Evolutionary conservation across 2,329 filamentous ascomycete genomes (phyloP).

Genomic region (Trichothecium sympodiale): DNA sequence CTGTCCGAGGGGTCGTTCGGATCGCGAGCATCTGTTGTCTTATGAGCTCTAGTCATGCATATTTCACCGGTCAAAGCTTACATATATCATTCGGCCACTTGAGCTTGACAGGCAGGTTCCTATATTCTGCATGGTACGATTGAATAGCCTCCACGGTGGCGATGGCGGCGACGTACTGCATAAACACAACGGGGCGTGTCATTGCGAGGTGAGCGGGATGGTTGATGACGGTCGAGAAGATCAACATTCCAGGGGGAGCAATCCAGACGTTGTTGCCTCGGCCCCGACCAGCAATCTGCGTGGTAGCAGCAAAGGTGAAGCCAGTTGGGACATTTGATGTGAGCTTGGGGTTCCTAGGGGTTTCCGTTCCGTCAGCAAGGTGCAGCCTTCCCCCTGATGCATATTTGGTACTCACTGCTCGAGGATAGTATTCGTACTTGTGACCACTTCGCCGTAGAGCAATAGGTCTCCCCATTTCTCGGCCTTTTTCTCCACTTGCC

Average conservation of each 20-base stretch:
- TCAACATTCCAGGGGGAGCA: conserved; percentile 71
- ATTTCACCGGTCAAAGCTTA: conserved; percentile 26
- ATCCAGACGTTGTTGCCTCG: conserved; percentile 93
- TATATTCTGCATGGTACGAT: conserved; percentile 66
- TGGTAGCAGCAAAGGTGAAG: conserved; percentile 80
- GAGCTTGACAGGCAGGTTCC: conserved; percentile 65
- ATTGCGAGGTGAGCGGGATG: conserved; percentile 65
- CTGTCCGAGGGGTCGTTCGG: conserved; percentile 23
- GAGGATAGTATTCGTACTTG: conserved; percentile 84
- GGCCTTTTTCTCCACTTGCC: conserved; percentile 36
- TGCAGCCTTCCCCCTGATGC: neutral
- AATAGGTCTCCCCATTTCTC: conserved; percentile 65
- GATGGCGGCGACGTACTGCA: conserved; percentile 86
- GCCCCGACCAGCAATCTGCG: conserved; percentile 78
- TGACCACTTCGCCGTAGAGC: conserved; percentile 84
- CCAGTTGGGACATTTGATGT: conserved; percentile 69
- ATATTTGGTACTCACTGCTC: conserved; percentile 53
- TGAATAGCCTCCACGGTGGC: conserved; percentile 78
- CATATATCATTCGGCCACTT: conserved; percentile 99
- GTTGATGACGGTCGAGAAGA: conserved; percentile 81
- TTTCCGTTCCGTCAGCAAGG: conserved; percentile 2
- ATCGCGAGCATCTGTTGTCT: conserved; percentile 48
- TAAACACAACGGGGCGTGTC: conserved; percentile 74
- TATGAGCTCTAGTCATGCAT: no score
- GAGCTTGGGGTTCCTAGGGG: conserved; percentile 62